phyloP scores from a whole-genome alignment of 371 early-diverging fungal genomes.

The Apophysomyces ossiformis region DNA sequence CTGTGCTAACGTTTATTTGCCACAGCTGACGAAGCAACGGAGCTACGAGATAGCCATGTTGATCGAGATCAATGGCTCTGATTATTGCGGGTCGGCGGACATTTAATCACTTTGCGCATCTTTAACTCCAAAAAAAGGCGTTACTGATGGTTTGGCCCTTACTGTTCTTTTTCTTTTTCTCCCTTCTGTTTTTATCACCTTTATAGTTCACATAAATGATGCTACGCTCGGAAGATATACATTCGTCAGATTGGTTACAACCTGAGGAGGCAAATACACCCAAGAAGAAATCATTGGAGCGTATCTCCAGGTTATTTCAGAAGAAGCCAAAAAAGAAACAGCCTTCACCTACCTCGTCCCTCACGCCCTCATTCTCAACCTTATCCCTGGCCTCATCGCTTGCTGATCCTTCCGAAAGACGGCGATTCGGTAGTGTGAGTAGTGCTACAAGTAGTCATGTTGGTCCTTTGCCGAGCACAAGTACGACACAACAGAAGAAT shows the following conservation, averaged over 20 bases:
- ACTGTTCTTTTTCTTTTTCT: too few relatives aligned
- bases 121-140: too few relatives aligned
- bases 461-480: slow-evolving; percentile 6
- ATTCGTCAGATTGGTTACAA: slow-evolving; percentile 17
- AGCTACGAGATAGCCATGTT: too few relatives aligned
- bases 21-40: too few relatives aligned
- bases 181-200: slow-evolving; percentile 3
- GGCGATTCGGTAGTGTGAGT: slow-evolving; percentile 3
- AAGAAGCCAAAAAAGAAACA: slow-evolving; percentile 41
- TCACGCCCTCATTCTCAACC: slow-evolving; percentile 19
- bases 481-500: slow-evolving; percentile 5
- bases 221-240: slow-evolving; percentile 15
- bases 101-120: too few relatives aligned
- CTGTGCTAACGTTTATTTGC: too few relatives aligned
- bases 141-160: too few relatives aligned
- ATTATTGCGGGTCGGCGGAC: too few relatives aligned
- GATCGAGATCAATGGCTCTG: too few relatives aligned
- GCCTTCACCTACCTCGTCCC: slow-evolving; percentile 24
- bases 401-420: slow-evolving; percentile 4
- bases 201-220: background rate
- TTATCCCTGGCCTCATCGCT: slow-evolving; percentile 25
- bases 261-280: slow-evolving; percentile 17
- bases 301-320: slow-evolving; percentile 49
- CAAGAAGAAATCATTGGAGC: slow-evolving; percentile 42
- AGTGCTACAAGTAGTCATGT: slow-evolving; percentile 7